These are phyloP conservation scores for Salisapilia sapeloensis DNA, from an alignment of 352 stramenopile genomes.

Conservation along the genomic window DNA sequence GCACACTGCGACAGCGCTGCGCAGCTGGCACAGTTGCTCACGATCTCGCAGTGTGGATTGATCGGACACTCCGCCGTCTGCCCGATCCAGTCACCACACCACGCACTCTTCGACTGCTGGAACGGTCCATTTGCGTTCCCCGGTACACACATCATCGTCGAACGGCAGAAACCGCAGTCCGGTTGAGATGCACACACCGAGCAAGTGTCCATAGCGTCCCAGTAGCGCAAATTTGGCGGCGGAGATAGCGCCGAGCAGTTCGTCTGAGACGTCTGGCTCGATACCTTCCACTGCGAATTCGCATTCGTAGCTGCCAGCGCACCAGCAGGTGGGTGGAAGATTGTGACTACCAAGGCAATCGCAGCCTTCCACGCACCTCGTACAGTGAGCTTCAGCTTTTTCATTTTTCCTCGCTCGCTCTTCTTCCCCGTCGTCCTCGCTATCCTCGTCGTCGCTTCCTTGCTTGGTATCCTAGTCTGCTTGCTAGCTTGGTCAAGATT, in stretches of 20 bases:
- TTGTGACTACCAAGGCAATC: too few species aligned
- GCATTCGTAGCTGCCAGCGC: too few species aligned
- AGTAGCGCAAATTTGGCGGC: conserved; percentile 27
- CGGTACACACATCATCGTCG: conserved; percentile 74
- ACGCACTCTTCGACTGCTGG: conserved; percentile 11
- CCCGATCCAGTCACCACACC: conserved; percentile 46
- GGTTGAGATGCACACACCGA: conserved; percentile 32
- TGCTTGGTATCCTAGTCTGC: too few species aligned
- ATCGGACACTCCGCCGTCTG: conserved; percentile 42
- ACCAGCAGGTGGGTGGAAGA: too few species aligned
- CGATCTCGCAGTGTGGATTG: conserved; percentile 31
- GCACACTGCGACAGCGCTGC: conserved; percentile 45
- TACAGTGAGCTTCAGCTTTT: too few species aligned
- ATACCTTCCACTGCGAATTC: too few species aligned
- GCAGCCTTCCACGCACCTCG: too few species aligned
- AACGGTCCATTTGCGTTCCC: conserved; percentile 40
- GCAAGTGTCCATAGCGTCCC: conserved; percentile 54
- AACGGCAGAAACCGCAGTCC: conserved; percentile 82
- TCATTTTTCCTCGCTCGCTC: too few species aligned
- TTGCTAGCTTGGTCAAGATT: too few species aligned
- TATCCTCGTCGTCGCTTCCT: too few species aligned
- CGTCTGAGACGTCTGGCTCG: too few species aligned
- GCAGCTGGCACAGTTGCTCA: conserved; percentile 47
- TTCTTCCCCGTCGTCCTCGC: too few species aligned
- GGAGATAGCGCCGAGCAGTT: conserved; percentile 42